Conservation (phyloP, 2,329 filamentous ascomycete genomes). For the Talaromyces sp. region DNA sequence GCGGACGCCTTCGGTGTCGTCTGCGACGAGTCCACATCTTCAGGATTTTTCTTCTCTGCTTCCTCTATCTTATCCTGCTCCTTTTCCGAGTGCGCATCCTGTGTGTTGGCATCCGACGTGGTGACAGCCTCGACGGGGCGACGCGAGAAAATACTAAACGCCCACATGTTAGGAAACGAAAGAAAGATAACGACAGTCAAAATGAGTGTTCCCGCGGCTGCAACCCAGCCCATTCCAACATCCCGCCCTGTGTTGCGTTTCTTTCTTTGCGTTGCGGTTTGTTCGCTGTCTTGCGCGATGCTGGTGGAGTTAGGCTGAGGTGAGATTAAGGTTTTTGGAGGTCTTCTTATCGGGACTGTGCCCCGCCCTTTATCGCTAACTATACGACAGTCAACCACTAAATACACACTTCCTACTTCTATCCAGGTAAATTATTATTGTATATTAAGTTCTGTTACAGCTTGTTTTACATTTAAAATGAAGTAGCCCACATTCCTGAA, state of each 20-base stretch:
- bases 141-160: constrained; percentile 15
- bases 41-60: neutral
- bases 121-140: neutral
- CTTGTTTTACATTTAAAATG: neutral
- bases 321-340: neutral
- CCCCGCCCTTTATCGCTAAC: neutral
- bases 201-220: constrained; percentile 33
- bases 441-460: no score
- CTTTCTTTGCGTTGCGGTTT: neutral
- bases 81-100: neutral
- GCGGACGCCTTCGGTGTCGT: constrained; percentile 33
- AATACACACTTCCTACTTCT: no score
- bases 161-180: constrained; percentile 22
- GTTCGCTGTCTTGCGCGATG: neutral
- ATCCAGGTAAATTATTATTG: neutral
- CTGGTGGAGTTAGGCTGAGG: neutral
- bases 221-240: constrained; percentile 30
- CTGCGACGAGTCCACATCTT: constrained; percentile 16
- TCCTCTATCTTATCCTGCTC: constrained; percentile 11
- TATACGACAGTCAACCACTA: neutral
- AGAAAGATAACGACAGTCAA: constrained; percentile 35
- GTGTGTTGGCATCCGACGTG: neutral
- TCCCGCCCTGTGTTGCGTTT: neutral
- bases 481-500: rapidly evolving
- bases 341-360: neutral